Evolutionary conservation across 106 monocot species (phyloP).

Genomic region (Iris macrosiphon): DNA sequence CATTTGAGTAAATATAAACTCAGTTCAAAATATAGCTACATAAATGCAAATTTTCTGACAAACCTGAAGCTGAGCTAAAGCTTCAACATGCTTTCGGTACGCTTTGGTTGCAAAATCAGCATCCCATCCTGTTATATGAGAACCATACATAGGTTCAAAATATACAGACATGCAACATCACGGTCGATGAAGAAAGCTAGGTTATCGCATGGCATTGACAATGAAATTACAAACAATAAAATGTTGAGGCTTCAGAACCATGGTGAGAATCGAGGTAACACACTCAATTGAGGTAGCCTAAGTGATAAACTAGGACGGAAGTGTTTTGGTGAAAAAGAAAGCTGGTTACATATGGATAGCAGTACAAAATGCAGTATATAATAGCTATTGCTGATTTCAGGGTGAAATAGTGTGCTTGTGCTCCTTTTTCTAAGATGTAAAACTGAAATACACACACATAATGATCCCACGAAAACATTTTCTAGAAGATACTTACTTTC

Average conservation of each 20-base stretch:
- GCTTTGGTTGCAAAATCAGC: conserved; percentile 96
- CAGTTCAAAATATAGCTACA: neutral
- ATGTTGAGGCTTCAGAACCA: neutral
- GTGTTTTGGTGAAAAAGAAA: too few relatives aligned
- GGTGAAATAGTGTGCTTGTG: neutral
- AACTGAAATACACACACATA: neutral
- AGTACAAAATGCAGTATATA: neutral
- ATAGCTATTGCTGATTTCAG: too few relatives aligned
- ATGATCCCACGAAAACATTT: neutral
- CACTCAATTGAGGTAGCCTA: neutral
- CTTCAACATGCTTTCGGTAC: conserved; percentile 95
- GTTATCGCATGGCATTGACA: neutral
- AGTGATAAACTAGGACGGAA: too few relatives aligned
- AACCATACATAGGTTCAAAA: conserved; percentile 2
- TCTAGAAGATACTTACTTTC: conserved; percentile 51
- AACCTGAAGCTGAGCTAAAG: conserved; percentile 95
- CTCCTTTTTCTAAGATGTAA: neutral
- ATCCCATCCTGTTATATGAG: conserved; percentile 71
- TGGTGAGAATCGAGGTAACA: too few relatives aligned
- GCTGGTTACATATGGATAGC: too few relatives aligned
- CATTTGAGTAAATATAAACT: neutral
- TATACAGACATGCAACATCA: neutral
- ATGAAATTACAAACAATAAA: neutral
- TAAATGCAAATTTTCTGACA: conserved; percentile 2
- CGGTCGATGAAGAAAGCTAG: neutral